A percentile compares a stretch with the other conserved stretches of the same genome.
These are phyloP conservation scores for Nemophila menziesii DNA, from an alignment of 257 asterid species.

Conservation along the genomic window DNA sequence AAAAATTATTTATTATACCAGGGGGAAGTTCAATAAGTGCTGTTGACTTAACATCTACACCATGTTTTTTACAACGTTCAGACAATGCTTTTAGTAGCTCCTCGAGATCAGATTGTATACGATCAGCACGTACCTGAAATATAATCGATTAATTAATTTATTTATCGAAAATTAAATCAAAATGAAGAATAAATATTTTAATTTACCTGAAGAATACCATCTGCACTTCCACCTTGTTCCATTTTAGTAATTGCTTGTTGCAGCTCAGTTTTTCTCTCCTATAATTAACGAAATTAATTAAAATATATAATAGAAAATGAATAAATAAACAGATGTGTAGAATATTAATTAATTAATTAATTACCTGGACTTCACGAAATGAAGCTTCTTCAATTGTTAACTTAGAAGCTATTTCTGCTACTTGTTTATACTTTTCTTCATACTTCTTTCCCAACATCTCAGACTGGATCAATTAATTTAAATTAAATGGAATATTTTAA, in stretches of 20 bases:
- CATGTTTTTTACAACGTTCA: constrained; percentile 81
- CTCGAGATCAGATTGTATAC: constrained; percentile 94
- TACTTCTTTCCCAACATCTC: constrained; percentile 79
- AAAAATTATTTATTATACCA: constrained; percentile 27
- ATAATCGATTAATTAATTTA: constrained; percentile 10
- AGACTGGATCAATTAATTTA: constrained; percentile 40
- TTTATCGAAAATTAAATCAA: constrained; percentile 1
- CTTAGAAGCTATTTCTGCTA: constrained; percentile 88
- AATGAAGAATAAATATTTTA: not conserved
- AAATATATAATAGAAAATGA: too few species aligned
- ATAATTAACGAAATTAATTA: constrained; percentile 10
- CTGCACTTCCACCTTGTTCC: constrained; percentile 99
- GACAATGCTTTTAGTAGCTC: constrained; percentile 75
- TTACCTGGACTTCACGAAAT: constrained; percentile 85
- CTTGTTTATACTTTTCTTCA: constrained; percentile 90
- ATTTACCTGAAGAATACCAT: constrained; percentile 96
- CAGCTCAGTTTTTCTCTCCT: constrained; percentile 90
- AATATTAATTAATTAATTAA: not conserved
- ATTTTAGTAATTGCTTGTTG: constrained; percentile 82
- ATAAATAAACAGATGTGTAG: too few species aligned
- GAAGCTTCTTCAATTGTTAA: constrained; percentile 90
- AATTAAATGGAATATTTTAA: constrained; percentile 2
- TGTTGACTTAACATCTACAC: constrained; percentile 51
- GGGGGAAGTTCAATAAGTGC: constrained; percentile 85
- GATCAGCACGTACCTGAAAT: constrained; percentile 92